Conservation (phyloP, 2,329 filamentous ascomycete genomes). For the Exophiala phaeomuriformis region DNA sequence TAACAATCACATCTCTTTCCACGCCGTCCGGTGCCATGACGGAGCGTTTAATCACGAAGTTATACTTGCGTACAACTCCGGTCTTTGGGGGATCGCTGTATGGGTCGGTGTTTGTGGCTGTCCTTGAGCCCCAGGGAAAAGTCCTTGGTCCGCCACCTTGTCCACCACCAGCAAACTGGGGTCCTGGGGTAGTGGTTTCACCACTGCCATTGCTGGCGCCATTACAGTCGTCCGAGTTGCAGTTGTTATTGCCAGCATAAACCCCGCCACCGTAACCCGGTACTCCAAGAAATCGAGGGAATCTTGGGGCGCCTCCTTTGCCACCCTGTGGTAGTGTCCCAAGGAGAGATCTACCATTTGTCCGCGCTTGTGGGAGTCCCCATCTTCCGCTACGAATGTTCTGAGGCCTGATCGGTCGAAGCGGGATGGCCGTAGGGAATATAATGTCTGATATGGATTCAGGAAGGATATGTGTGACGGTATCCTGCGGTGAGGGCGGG, state of each 20-base stretch:
- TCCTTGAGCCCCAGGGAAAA: constrained; percentile 11
- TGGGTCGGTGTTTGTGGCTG: constrained; percentile 19
- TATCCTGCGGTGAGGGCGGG: not conserved
- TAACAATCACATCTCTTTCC: constrained; percentile 26
- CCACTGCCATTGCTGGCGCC: not conserved
- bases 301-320: constrained; percentile 5
- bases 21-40: constrained; percentile 30
- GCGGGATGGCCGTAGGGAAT: constrained; percentile 5
- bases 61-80: constrained; percentile 30
- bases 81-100: constrained; percentile 16
- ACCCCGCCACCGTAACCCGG: not conserved
- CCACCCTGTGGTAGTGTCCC: constrained; percentile 1
- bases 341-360: constrained; percentile 5
- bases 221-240: not conserved
- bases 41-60: constrained; percentile 27
- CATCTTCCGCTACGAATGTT: constrained; percentile 8
- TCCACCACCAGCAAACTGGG: not conserved
- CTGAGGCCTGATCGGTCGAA: not conserved
- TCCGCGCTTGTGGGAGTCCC: constrained; percentile 6
- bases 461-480: constrained; percentile 1
- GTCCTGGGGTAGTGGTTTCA: not conserved
- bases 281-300: constrained; percentile 8
- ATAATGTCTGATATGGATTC: constrained; percentile 8
- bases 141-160: not conserved
- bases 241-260: not conserved